A percentile compares a stretch with the other conserved stretches of the same genome.
Evolutionary conservation across 179 eudicot species (phyloP).

Genomic region (Silene vulgaris): DNA sequence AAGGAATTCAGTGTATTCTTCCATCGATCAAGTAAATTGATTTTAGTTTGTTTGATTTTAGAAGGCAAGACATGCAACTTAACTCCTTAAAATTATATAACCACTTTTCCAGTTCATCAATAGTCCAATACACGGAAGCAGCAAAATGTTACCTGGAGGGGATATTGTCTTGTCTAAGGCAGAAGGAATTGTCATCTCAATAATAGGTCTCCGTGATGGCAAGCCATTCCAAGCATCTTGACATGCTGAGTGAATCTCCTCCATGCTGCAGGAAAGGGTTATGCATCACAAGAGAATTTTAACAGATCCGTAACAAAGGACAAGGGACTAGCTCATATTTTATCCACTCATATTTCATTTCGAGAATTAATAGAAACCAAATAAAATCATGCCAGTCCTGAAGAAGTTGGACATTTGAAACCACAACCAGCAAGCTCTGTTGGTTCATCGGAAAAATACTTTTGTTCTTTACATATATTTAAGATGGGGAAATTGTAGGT

Average conservation of each 20-base stretch:
- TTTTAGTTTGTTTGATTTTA: neutral
- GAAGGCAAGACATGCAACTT: neutral
- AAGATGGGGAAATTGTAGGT: no score
- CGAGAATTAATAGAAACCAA: neutral
- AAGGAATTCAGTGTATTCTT: neutral
- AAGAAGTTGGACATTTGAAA: neutral
- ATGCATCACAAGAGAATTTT: neutral
- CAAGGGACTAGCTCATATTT: neutral
- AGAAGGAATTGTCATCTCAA: slow-evolving; percentile 97
- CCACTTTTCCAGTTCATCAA: neutral
- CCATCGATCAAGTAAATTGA: neutral
- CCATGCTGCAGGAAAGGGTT: slow-evolving; percentile 48
- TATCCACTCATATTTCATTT: neutral
- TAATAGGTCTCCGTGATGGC: slow-evolving; percentile 82
- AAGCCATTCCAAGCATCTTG: slow-evolving; percentile 66
- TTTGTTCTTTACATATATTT: neutral
- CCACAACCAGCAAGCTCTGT: neutral
- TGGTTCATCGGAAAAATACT: neutral
- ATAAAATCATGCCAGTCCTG: neutral
- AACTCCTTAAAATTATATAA: neutral
- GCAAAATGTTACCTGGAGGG: slow-evolving; percentile 56
- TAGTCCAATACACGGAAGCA: neutral
- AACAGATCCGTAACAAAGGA: slow-evolving; percentile 2
- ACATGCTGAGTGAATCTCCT: slow-evolving; percentile 74
- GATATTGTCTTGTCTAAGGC: slow-evolving; percentile 79